These are phyloP conservation scores for Hanseniaspora opuntiae DNA, from an alignment of 805 yeast genomes.

Conservation along the genomic window DNA sequence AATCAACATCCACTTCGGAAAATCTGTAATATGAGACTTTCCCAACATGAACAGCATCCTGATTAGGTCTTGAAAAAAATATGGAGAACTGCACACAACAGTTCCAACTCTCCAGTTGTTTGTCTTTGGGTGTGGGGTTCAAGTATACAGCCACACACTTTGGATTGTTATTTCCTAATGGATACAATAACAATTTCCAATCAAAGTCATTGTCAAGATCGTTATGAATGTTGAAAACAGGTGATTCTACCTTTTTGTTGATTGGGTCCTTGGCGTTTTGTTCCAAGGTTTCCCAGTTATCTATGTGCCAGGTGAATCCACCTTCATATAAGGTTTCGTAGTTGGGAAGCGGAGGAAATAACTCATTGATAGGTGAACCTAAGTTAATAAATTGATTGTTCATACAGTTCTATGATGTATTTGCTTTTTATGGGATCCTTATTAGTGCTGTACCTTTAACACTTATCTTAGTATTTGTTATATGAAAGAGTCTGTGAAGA, in stretches of 20 bases:
- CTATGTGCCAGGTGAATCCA: constrained; percentile 40
- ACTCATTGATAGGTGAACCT: constrained; percentile 11
- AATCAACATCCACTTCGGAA: constrained; percentile 62
- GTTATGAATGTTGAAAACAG: constrained; percentile 26
- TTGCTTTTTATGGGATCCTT: too few relatives aligned
- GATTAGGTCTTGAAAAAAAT: constrained; percentile 64
- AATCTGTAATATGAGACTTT: constrained; percentile 70
- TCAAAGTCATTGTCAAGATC: constrained; percentile 39
- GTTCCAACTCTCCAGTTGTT: constrained; percentile 48
- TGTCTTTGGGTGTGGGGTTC: constrained; percentile 43
- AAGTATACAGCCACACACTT: constrained; percentile 58
- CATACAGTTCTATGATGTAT: too few relatives aligned
- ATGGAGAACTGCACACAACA: constrained; percentile 87
- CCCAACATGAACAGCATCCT: constrained; percentile 40
- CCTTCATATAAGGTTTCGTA: constrained; percentile 21
- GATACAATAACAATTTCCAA: constrained; percentile 65
- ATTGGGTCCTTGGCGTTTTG: constrained; percentile 18
- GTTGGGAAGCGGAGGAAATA: constrained; percentile 17
- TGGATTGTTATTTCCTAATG: constrained; percentile 49
- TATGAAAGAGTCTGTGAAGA: too few relatives aligned
- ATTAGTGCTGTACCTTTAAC: too few relatives aligned
- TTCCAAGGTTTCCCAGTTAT: constrained; percentile 34
- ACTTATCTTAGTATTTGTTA: too few relatives aligned
- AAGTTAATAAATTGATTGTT: neutral
- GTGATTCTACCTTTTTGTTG: constrained; percentile 8